A percentile compares a stretch with the other conserved stretches of the same genome.
Conservation (phyloP, 192 early-diverging fungal genomes). For the Coemansia sp. region DNA sequence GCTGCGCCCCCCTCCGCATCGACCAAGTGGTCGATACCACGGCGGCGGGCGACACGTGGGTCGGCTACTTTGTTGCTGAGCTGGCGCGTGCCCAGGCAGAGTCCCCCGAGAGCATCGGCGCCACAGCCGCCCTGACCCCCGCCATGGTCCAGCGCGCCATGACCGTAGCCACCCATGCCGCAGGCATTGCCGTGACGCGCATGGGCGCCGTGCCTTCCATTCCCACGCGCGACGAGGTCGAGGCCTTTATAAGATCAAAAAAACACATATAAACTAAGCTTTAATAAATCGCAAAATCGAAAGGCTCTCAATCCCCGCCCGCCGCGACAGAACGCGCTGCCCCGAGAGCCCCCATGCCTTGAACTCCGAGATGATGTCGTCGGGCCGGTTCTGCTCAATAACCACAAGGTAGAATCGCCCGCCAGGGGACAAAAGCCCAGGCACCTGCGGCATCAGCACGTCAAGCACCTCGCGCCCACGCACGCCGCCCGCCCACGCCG, state of each 20-base stretch:
- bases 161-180: constrained; percentile 38
- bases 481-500: constrained; percentile 93
- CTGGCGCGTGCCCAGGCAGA: constrained; percentile 32
- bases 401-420: constrained; percentile 87
- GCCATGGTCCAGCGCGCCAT: constrained; percentile 38
- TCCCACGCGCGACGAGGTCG: constrained; percentile 30
- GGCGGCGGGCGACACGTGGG: constrained; percentile 53
- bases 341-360: constrained; percentile 10
- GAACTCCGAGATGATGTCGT: constrained; percentile 73
- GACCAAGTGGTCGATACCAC: constrained; percentile 47
- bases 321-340: constrained; percentile 22
- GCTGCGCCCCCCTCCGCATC: constrained; percentile 22
- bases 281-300: constrained; percentile 34
- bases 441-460: constrained; percentile 67
- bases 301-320: constrained; percentile 34
- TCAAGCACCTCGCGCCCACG: constrained; percentile 88
- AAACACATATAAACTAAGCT: neutral
- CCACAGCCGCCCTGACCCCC: constrained; percentile 26
- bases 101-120: constrained; percentile 39
- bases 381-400: constrained; percentile 83
- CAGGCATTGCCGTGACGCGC: constrained; percentile 37
- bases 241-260: constrained; percentile 22
- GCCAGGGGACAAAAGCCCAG: constrained; percentile 63
- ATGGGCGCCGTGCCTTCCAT: constrained; percentile 46
- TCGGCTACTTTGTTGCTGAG: constrained; percentile 52